Base-by-base conservation (phyloP, 192 early-diverging fungal species). In the Pilobolus umbonatus region DNA sequence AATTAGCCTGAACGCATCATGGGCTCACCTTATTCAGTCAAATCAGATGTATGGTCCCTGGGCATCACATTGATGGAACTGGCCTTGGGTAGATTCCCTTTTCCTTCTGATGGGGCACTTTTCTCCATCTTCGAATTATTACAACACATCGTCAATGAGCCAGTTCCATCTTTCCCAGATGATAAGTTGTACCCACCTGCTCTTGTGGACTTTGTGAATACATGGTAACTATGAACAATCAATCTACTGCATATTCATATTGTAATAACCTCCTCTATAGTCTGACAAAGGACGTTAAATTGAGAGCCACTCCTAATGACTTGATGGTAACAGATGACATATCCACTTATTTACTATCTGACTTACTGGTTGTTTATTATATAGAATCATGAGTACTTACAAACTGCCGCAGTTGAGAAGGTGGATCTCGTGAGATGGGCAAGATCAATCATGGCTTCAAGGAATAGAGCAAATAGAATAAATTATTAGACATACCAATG, bases 111-210 rank as follows among this genome's bases (percentile, higher is more conserved):
- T 35, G 60, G 25, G 1, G 44, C 8, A n/a, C 52, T 35, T 17
- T 49, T 61, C 32, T 43, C 90, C 5, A 87, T 93, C 25, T 91
- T 98, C 71, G 96, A 98, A 52, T 75, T 98, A 62, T 80, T 98
- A 49, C 88, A 93, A 67, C 92, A 88, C 57, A 94, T 98, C 64
- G 87, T 88, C 2, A 87, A 92, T 62, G 91, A 96, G 61, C 87
- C 88, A 5, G 72, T 88, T 46, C 95, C 96, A 12, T 78, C 73
- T 17, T 55, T 65, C 8, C 55, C 49, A 44, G 9, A 30, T 3
- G 25, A 73, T 46, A 35, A 35, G 34, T 5, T 25, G 21, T 60
- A 59, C 63, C 21, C 39, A 7, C n/a, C 17, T 6, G 50, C 39
- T 53, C 35, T 57, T 26, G 40, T 34, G 34, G 11, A 62, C 36